Evolutionary conservation across 2,329 filamentous ascomycete genomes (phyloP), one percentile per base, ranked within the genome.

Genomic region (Huntiella abstrusa): DNA sequence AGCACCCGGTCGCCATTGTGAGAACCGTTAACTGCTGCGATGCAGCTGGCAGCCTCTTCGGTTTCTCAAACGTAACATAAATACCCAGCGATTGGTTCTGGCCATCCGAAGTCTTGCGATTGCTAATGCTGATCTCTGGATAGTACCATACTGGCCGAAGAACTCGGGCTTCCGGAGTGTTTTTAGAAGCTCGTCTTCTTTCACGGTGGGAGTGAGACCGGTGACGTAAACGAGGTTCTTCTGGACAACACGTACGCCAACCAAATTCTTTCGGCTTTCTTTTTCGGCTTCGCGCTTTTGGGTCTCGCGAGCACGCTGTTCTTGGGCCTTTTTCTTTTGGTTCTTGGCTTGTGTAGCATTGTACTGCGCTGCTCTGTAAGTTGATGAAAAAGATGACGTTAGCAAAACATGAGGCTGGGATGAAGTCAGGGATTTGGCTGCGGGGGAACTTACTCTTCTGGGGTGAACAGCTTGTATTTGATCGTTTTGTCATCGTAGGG

Each of bases 221-320:
- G 92, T 94, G 52, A 98, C 88, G 62, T 98, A 98, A 53, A 98
- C 91, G 40, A 98, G 75, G 59, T 98, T 98, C 68, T 96, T 96
- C 64, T 98, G 91, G 36, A 96, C 85, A 39, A 98, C 91, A 42
- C 91, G 77, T 42, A 98, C 83, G 48, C 91, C 91, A 46, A 93
- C 85, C 22, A 98, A 73, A 58, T 95, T 94, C 61, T 96, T 96
- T 52, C 91, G 82, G 60, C 85, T 94, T 50, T 93, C 81, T 50
- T 85, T 87, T 61, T 98, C 92, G 51, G 88, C 87, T 63, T 98
- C 91, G 52, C 86, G 85, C 59, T 93, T 96, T 60, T 95, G 87
- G 2, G 80, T 83, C 62, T 98, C 92, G 60, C 94, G 95, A 58
- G 95, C 88, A 54, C 84, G 80, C 58, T 79, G 75, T 52, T 81